These are phyloP conservation scores for Neurospora cerealis DNA, from an alignment of 495 filamentous ascomycete genomes.

Conservation along the genomic window DNA sequence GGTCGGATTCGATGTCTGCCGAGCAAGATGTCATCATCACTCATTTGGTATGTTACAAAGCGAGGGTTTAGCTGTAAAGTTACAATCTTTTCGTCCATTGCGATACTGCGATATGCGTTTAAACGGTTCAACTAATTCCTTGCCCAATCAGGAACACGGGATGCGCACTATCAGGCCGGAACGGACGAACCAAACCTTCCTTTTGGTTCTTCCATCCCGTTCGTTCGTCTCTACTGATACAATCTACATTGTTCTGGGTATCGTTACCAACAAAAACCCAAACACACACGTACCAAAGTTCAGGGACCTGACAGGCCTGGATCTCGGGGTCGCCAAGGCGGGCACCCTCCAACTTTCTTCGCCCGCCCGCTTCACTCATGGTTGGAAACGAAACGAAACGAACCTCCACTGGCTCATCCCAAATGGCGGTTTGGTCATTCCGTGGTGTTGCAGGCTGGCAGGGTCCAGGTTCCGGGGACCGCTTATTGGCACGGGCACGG, in stretches of 20 bases:
- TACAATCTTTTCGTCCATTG: not conserved
- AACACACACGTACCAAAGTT: not conserved
- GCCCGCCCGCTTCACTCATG: not conserved
- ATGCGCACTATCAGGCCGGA: not conserved
- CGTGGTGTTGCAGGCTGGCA: not conserved
- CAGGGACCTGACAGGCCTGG: not conserved
- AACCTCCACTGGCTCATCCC: not conserved
- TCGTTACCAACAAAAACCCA: not conserved
- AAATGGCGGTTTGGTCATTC: not conserved
- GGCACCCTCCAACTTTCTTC: not conserved
- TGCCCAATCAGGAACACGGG: not conserved
- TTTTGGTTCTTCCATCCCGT: not conserved
- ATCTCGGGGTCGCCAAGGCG: not conserved
- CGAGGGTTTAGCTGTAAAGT: not conserved
- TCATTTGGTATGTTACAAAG: not conserved
- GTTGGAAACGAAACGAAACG: not conserved
- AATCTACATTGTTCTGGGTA: not conserved
- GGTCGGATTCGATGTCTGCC: not conserved
- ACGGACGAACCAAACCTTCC: not conserved
- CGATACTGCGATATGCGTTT: not conserved
- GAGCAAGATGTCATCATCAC: not conserved
- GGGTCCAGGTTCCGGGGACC: constrained; percentile 1
- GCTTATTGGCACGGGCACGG: not conserved
- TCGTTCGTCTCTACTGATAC: not conserved
- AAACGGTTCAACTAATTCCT: not conserved